A percentile compares a stretch with the other conserved stretches of the same genome.
These are phyloP conservation scores for Pseudocercospora macadamiae DNA, from an alignment of 2,329 filamentous ascomycete species.

Conservation along the genomic window DNA sequence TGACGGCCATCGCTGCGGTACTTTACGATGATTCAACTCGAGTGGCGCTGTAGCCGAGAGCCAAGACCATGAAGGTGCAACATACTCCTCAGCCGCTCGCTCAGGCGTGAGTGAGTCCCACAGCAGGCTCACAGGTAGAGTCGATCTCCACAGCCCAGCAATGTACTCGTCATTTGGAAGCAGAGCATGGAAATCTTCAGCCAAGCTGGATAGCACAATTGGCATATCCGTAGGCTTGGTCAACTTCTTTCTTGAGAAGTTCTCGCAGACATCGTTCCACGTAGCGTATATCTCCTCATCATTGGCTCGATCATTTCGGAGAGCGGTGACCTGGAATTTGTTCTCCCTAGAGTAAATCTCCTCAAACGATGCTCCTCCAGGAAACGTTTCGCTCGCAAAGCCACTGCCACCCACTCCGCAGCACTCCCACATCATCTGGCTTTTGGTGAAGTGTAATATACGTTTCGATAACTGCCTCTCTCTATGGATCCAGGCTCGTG, in stretches of 20 bases:
- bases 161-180: neutral
- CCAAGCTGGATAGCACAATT: conserved; percentile 2
- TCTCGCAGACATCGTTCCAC: conserved; percentile 5
- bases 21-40: neutral
- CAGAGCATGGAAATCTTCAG: conserved; percentile 2
- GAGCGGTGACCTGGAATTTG: conserved; percentile 4
- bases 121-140: neutral
- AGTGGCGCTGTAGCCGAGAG: neutral
- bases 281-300: neutral
- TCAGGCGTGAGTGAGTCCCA: neutral
- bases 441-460: conserved; percentile 2
- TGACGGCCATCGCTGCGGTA: neutral
- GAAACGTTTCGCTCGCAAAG: conserved; percentile 7
- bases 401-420: neutral
- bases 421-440: conserved; percentile 6
- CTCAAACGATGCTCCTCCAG: conserved; percentile 1
- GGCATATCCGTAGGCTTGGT: conserved; percentile 8
- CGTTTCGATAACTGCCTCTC: neutral
- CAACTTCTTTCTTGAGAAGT: neutral
- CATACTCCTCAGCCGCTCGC: neutral
- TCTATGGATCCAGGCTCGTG: conserved; percentile 3
- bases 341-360: neutral
- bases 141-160: neutral
- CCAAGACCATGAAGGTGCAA: conserved; percentile 11
- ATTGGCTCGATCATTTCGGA: neutral